Conservation (phyloP, 441 rosid species). For the California macrophylla region DNA sequence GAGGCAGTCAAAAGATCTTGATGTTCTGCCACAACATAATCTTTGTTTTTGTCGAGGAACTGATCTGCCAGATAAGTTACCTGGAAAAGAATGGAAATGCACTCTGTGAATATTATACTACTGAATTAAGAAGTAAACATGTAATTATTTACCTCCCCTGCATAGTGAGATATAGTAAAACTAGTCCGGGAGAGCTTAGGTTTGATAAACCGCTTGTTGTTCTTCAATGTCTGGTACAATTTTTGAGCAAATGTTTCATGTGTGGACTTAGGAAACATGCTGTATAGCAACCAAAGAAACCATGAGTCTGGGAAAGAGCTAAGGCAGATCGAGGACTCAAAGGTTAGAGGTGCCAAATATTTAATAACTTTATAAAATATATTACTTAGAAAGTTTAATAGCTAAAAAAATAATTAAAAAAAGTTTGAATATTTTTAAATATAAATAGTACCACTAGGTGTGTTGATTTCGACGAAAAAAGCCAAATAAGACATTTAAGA, state of each 20-base stretch:
- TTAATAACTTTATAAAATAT: not conserved
- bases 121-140: constrained; percentile 7
- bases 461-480: not conserved
- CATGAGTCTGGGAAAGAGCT: constrained; percentile 15
- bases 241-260: constrained; percentile 99
- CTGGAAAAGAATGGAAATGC: constrained; percentile 30
- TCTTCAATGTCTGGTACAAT: constrained; percentile 93
- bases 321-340: not conserved
- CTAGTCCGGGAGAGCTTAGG: constrained; percentile 98
- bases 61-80: constrained; percentile 84
- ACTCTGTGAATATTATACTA: constrained; percentile 18
- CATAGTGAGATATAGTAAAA: constrained; percentile 94
- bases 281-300: constrained; percentile 33
- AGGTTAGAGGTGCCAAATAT: not conserved
- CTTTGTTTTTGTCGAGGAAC: constrained; percentile 98
- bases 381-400: not conserved
- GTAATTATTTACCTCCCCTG: constrained; percentile 76
- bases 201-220: constrained; percentile 85
- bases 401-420: not conserved
- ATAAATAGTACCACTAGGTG: not conserved
- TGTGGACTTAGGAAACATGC: constrained; percentile 98
- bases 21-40: constrained; percentile 98
- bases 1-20: constrained; percentile 90
- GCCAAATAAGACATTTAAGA: not conserved
- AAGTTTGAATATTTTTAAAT: not conserved